phyloP scores from a whole-genome alignment of 2,329 filamentous ascomycete genomes.

The Ophiocordyceps camponoti-floridani region DNA sequence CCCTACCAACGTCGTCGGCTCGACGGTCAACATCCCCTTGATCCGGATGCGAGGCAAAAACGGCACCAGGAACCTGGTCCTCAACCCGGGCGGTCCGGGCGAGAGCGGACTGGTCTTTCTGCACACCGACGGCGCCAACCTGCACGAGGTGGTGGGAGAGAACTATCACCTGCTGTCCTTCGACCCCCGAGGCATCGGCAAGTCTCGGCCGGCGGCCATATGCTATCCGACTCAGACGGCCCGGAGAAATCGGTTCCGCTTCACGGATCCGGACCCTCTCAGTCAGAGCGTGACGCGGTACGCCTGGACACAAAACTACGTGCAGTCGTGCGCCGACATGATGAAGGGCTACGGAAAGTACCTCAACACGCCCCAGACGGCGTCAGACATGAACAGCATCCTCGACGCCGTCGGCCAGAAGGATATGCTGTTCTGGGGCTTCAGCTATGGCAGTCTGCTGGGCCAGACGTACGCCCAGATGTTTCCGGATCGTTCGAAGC shows the following conservation, averaged over 20 bases:
- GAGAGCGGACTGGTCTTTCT: constrained; percentile 21
- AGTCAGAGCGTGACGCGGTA: constrained; percentile 20
- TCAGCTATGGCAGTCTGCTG: constrained; percentile 23
- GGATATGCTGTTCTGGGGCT: constrained; percentile 20
- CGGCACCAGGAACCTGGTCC: constrained; percentile 22
- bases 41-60: constrained; percentile 23
- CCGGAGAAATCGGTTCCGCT: constrained; percentile 1
- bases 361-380: constrained; percentile 30
- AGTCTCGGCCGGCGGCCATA: constrained; percentile 11
- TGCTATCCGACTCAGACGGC: constrained; percentile 17
- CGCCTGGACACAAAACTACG: constrained; percentile 22
- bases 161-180: constrained; percentile 27
- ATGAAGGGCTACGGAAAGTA: constrained; percentile 25
- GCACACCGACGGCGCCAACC: constrained; percentile 13
- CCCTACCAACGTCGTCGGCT: constrained; percentile 11
- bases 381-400: constrained; percentile 31
- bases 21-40: constrained; percentile 24
- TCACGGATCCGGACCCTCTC: constrained; percentile 6
- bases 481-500: constrained; percentile 14
- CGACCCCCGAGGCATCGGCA: constrained; percentile 25
- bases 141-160: constrained; percentile 20
- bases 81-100: constrained; percentile 31
- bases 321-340: constrained; percentile 21
- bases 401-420: constrained; percentile 19
- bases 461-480: constrained; percentile 22